A percentile compares a stretch with the other conserved stretches of the same genome.
Evolutionary conservation across 75 land plant genomes (phyloP).

Genomic region (Picea sitchensis): DNA sequence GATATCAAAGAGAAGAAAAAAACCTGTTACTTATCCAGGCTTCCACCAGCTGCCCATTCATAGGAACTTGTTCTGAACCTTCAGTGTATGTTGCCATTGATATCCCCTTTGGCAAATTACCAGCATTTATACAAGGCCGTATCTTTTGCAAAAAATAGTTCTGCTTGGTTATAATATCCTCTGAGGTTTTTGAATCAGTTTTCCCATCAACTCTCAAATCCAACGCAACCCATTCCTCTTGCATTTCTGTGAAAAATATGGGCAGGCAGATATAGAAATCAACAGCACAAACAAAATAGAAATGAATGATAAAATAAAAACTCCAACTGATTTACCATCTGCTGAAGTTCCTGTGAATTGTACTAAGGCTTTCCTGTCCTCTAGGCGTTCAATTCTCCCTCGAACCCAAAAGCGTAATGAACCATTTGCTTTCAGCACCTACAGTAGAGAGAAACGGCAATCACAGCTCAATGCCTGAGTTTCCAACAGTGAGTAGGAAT

Average conservation of each 20-base stretch:
- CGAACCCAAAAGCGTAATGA: slow-evolving; percentile 13
- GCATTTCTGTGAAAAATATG: slow-evolving; percentile 9
- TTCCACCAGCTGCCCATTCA: slow-evolving; percentile 21
- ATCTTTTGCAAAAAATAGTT: slow-evolving; percentile 12
- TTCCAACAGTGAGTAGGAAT: not conserved
- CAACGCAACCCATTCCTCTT: slow-evolving; percentile 15
- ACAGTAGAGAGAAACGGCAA: not conserved
- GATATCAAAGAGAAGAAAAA: not conserved
- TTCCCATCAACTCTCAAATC: not conserved
- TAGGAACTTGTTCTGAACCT: slow-evolving; percentile 8
- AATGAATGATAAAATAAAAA: not conserved
- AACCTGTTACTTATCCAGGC: slow-evolving; percentile 21
- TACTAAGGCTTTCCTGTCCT: slow-evolving; percentile 14
- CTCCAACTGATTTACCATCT: slow-evolving; percentile 9
- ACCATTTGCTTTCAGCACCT: slow-evolving; percentile 17
- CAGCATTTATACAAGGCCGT: slow-evolving; percentile 14
- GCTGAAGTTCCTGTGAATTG: slow-evolving; percentile 4
- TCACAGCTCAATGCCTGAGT: not conserved
- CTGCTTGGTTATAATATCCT: not conserved
- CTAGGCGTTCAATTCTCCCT: slow-evolving; percentile 12
- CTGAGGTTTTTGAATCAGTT: not conserved
- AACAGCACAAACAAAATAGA: not conserved
- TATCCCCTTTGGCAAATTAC: slow-evolving; percentile 18
- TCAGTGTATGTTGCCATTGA: not conserved
- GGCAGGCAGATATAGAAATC: not conserved